These are phyloP conservation scores for Penicillium sp. DNA, from an alignment of 2,329 filamentous ascomycete genomes.

Conservation along the genomic window DNA sequence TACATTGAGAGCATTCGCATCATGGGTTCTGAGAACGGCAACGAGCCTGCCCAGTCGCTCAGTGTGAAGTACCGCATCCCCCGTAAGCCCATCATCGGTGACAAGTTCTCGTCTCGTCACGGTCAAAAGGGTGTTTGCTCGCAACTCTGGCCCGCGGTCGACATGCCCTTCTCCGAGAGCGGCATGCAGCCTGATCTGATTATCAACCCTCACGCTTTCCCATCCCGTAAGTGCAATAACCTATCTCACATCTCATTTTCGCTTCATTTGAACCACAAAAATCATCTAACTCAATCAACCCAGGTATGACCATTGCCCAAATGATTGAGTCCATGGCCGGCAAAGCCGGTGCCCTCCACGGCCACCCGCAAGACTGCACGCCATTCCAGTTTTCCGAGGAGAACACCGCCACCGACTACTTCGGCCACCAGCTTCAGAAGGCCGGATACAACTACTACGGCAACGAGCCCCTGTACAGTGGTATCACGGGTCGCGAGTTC, in stretches of 20 bases:
- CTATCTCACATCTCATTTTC: background rate
- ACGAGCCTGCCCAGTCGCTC: conserved; percentile 81
- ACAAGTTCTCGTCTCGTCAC: conserved; percentile 98
- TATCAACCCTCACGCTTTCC: conserved; percentile 99
- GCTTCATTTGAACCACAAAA: background rate
- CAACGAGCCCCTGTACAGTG: conserved; percentile 98
- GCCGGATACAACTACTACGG: conserved; percentile 98
- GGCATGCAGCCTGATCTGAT: conserved; percentile 97
- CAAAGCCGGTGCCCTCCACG: conserved; percentile 91
- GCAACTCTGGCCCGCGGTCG: conserved; percentile 89
- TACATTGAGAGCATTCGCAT: conserved; percentile 93
- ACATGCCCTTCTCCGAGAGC: conserved; percentile 96
- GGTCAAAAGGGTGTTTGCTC: conserved; percentile 97
- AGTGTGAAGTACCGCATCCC: conserved; percentile 93
- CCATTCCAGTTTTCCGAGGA: conserved; percentile 94
- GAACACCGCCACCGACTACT: conserved; percentile 89
- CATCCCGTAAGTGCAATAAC: conserved; percentile 65
- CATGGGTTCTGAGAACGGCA: conserved; percentile 81
- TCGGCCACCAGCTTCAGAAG: conserved; percentile 91
- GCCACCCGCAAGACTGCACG: conserved; percentile 92
- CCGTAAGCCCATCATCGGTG: conserved; percentile 87
- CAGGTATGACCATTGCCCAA: conserved; percentile 95
- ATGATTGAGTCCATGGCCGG: conserved; percentile 96
- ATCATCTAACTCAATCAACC: conserved; percentile 9
- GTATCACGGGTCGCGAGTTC: conserved; percentile 92